Percentiles rank a stretch among this genome's conserved stretches.
These are phyloP conservation scores for Tieghemiomyces parasiticus DNA, from an alignment of 192 early-diverging fungal species.

Conservation along the genomic window DNA sequence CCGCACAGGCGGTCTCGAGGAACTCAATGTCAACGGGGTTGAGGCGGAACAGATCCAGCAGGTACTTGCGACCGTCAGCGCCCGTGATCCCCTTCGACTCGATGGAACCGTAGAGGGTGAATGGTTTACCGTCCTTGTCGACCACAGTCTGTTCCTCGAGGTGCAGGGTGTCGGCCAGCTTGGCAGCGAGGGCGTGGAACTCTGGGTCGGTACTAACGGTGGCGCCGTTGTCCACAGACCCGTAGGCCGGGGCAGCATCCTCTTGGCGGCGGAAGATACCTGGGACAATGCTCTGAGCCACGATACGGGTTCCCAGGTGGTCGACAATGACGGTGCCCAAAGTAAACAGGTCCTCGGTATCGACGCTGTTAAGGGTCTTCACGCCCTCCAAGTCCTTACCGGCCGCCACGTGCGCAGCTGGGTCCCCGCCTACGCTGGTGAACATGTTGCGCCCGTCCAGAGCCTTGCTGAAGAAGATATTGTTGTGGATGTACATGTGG, in stretches of 20 bases:
- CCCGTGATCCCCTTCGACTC: slow-evolving; percentile 89
- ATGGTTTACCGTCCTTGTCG: slow-evolving; percentile 45
- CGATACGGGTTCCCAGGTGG: slow-evolving; percentile 76
- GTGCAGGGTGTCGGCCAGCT: slow-evolving; percentile 64
- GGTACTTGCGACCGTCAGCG: slow-evolving; percentile 80
- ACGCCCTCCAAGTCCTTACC: slow-evolving; percentile 93
- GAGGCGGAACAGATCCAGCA: slow-evolving; percentile 85
- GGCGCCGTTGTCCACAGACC: slow-evolving; percentile 72
- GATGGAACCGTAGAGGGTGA: slow-evolving; percentile 59
- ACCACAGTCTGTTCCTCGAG: slow-evolving; percentile 63
- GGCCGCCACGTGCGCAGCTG: slow-evolving; percentile 82
- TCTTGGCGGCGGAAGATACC: slow-evolving; percentile 66
- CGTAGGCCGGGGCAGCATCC: slow-evolving; percentile 74
- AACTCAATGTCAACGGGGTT: slow-evolving; percentile 87
- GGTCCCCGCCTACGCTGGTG: slow-evolving; percentile 69
- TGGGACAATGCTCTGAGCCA: slow-evolving; percentile 89
- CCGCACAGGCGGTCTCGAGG: slow-evolving; percentile 44
- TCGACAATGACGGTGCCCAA: slow-evolving; percentile 85
- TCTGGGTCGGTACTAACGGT: slow-evolving; percentile 49
- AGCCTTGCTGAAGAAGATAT: slow-evolving; percentile 88
- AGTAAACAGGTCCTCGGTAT: slow-evolving; percentile 70
- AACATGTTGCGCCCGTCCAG: slow-evolving; percentile 79
- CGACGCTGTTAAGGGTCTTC: slow-evolving; percentile 50
- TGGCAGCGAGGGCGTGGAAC: slow-evolving; percentile 61
- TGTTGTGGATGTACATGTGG: slow-evolving; percentile 87